Evolutionary conservation across 371 early-diverging fungal species (phyloP).

Genomic region (Actinomortierella wolfii): DNA sequence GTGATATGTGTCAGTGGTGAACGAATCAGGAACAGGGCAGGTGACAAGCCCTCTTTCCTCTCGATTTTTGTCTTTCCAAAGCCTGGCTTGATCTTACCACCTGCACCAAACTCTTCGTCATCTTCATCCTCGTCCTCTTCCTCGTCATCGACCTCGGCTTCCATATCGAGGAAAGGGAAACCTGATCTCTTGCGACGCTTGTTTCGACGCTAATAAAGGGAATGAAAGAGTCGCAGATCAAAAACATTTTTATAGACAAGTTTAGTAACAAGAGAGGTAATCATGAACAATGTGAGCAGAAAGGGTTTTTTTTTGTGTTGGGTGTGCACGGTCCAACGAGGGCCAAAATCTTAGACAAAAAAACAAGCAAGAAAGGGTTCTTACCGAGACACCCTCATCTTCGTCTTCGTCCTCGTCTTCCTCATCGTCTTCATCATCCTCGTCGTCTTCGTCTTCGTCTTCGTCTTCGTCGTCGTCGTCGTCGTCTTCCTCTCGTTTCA

Average conservation of each 20-base stretch:
- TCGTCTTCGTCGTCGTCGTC: no score
- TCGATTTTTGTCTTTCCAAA: slow-evolving; percentile 2
- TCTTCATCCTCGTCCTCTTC: slow-evolving; percentile 80
- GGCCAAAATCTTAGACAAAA: no score
- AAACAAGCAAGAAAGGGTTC: not conserved
- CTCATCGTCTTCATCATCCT: no score
- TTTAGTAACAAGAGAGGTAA: no score
- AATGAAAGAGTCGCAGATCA: not conserved
- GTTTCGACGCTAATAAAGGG: slow-evolving; percentile 30
- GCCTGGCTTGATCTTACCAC: slow-evolving; percentile 46
- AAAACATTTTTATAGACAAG: no score
- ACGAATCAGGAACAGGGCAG: slow-evolving; percentile 1
- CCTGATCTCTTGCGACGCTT: slow-evolving; percentile 50
- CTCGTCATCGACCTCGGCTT: slow-evolving; percentile 77
- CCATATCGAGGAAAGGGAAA: slow-evolving; percentile 66
- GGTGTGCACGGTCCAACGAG: slow-evolving; percentile 1
- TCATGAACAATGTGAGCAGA: no score
- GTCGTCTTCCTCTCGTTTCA: slow-evolving; percentile 1
- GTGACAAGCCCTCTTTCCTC: slow-evolving; percentile 8
- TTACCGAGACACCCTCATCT: no score
- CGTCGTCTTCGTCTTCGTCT: no score
- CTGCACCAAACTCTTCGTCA: slow-evolving; percentile 73
- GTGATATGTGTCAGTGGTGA: not conserved
- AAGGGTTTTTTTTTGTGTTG: no score
- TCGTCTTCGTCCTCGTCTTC: no score